Percentiles rank a stretch among this genome's conserved stretches.
phyloP scores from a whole-genome alignment of 2,329 filamentous ascomycete species.

The Penicillium sp. region DNA sequence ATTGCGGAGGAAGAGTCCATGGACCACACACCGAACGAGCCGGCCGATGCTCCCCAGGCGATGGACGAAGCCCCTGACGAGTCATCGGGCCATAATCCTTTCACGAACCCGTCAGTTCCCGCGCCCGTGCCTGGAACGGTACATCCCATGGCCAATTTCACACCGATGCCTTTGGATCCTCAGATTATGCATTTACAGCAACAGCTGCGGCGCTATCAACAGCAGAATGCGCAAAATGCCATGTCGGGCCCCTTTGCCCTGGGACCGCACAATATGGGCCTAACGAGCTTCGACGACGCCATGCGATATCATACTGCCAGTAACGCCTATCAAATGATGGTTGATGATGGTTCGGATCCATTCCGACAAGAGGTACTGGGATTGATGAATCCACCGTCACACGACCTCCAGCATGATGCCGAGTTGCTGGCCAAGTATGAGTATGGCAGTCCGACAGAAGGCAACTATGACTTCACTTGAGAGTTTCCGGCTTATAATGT shows the following conservation, averaged over 20 bases:
- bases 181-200: conserved; percentile 57
- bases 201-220: conserved; percentile 42
- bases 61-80: conserved; percentile 27
- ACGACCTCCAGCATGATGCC: conserved; percentile 42
- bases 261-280: conserved; percentile 30
- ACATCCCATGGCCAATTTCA: conserved; percentile 42
- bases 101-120: conserved; percentile 29
- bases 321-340: conserved; percentile 44
- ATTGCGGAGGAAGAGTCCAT: conserved; percentile 14
- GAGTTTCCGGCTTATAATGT: too few species aligned
- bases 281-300: conserved; percentile 39
- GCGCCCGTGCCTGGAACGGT: conserved; percentile 36
- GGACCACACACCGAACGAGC: conserved; percentile 16
- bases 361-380: conserved; percentile 40
- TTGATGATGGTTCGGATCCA: conserved; percentile 40
- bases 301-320: conserved; percentile 37
- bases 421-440: conserved; percentile 41
- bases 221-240: conserved; percentile 38
- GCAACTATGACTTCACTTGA: conserved; percentile 35
- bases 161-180: conserved; percentile 58
- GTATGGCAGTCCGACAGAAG: conserved; percentile 40
- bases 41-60: conserved; percentile 16
- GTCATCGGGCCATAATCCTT: conserved; percentile 32
- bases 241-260: conserved; percentile 38
- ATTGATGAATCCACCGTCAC: conserved; percentile 39